Base-by-base conservation (phyloP, 2,329 filamentous ascomycete species). In the Epichloe aotearoae region DNA sequence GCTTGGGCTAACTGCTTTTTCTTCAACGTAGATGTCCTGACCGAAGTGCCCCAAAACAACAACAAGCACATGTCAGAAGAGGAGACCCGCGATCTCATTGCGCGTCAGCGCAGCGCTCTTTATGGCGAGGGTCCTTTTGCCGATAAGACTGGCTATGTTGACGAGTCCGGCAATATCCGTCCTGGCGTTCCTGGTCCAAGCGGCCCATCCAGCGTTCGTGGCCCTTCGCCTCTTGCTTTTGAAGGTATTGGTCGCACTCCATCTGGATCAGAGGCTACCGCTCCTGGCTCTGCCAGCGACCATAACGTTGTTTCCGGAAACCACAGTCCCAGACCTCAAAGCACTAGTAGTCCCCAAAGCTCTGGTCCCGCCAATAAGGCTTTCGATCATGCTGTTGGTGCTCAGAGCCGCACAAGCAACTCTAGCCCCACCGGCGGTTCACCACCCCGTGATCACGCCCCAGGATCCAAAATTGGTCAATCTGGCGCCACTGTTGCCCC, bases 11-110 rank as follows among this genome's bases (percentile, higher is more conserved):
- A 69, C 65, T 56, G 53, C 57, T 61, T 57, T 61, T 56, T 57
- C 55, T 62, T 67, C 59, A 64, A 61, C 63, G 64, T 72, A 79
- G 76, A 75, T 66, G 71, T 71, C 57, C 65, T 77, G 58, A 59
- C 71, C 64, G 76, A 79, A 50, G 59, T 73, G 49, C 52, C 63
- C 54, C 61, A 65, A 42, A 61, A 57, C 47, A 55, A 54, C 50
- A 78, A 75, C 75, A 96, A 96, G 75, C 83, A 74, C 64, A 86
- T 95, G 85, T 94, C 85, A 65, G 93, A 97, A 73, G 90, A 96
- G 62, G 90, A 95, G 64, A 91, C 91, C 61, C 88, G 91, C 61
- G 91, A 97, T 61, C 77, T 97, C 67, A 95, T 97, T 69, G 87
- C 90, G 60, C 90, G 91, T 64, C 93, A 97, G 72, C 89, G 94